These are phyloP conservation scores for Umbelopsis ramanniana DNA, from an alignment of 192 early-diverging fungal species.

Conservation along the genomic window DNA sequence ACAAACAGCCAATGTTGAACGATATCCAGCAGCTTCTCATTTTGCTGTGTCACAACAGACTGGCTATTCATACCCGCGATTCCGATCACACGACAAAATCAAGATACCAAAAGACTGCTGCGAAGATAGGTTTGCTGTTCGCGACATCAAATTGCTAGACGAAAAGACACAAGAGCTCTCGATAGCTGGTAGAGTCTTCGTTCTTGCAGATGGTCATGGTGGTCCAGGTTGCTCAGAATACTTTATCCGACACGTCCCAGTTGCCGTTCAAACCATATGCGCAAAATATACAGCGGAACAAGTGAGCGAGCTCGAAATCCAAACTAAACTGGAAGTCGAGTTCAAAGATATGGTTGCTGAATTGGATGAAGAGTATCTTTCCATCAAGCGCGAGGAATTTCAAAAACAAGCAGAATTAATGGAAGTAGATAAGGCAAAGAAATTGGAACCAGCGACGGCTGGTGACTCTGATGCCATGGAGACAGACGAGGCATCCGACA, in stretches of 20 bases:
- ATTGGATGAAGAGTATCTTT: conserved; percentile 57
- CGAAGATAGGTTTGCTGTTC: conserved; percentile 57
- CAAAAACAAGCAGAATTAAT: conserved; percentile 34
- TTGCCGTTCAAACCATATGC: conserved; percentile 51
- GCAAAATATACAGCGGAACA: conserved; percentile 40
- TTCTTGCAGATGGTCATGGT: conserved; percentile 63
- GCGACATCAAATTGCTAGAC: conserved; percentile 38
- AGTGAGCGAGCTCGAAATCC: conserved; percentile 37
- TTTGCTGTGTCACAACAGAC: conserved; percentile 60
- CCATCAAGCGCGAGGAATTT: conserved; percentile 54
- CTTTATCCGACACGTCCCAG: conserved; percentile 52
- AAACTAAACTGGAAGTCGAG: conserved; percentile 47
- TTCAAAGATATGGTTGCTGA: conserved; percentile 47
- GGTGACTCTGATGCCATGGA: background rate
- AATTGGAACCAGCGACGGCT: background rate
- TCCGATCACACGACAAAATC: conserved; percentile 48
- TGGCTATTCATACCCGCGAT: conserved; percentile 63
- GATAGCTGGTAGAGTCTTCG: conserved; percentile 51
- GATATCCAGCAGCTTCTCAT: conserved; percentile 46
- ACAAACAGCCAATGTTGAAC: conserved; percentile 41
- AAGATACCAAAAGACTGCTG: conserved; percentile 55
- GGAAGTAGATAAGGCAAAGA: background rate
- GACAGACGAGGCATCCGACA: background rate
- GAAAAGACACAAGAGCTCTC: conserved; percentile 18
- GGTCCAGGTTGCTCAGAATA: conserved; percentile 58